phyloP scores from a whole-genome alignment of 768 basidiomycete genomes.

The Chalciporus chontae region DNA sequence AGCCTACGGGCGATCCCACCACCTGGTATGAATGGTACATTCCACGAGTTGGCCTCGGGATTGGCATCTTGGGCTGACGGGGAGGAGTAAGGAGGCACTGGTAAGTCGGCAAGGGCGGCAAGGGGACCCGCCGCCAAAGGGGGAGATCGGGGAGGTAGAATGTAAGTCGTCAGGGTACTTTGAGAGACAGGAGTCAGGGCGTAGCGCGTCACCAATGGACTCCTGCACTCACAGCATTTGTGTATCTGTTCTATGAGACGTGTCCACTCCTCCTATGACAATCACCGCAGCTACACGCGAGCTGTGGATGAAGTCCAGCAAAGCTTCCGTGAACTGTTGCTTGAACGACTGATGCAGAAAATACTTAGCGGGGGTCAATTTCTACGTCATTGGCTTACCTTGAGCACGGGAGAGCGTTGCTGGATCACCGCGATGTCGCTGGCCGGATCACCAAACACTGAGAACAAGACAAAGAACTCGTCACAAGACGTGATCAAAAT shows the following conservation, averaged over 20 bases:
- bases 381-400: slow-evolving; percentile 41
- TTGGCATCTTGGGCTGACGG: slow-evolving; percentile 38
- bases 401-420: slow-evolving; percentile 76
- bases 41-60: slow-evolving; percentile 23
- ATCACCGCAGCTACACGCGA: slow-evolving; percentile 51
- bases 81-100: slow-evolving; percentile 53
- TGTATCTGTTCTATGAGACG: slow-evolving; percentile 65
- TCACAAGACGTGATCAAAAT: background rate
- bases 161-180: slow-evolving; percentile 66
- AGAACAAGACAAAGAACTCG: background rate
- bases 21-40: slow-evolving; percentile 73
- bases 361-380: background rate
- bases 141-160: slow-evolving; percentile 44
- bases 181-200: background rate
- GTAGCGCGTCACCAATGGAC: background rate
- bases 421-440: slow-evolving; percentile 61
- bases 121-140: slow-evolving; percentile 44
- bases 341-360: slow-evolving; percentile 51
- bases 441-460: slow-evolving; percentile 62
- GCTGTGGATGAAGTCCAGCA: slow-evolving; percentile 54
- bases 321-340: slow-evolving; percentile 55
- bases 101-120: slow-evolving; percentile 40
- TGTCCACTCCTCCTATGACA: slow-evolving; percentile 73
- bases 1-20: slow-evolving; percentile 71
- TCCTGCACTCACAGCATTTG: slow-evolving; percentile 66